Evolutionary conservation across 2,329 filamentous ascomycete species (phyloP).

Genomic region (Botryosphaeria dothidea): DNA sequence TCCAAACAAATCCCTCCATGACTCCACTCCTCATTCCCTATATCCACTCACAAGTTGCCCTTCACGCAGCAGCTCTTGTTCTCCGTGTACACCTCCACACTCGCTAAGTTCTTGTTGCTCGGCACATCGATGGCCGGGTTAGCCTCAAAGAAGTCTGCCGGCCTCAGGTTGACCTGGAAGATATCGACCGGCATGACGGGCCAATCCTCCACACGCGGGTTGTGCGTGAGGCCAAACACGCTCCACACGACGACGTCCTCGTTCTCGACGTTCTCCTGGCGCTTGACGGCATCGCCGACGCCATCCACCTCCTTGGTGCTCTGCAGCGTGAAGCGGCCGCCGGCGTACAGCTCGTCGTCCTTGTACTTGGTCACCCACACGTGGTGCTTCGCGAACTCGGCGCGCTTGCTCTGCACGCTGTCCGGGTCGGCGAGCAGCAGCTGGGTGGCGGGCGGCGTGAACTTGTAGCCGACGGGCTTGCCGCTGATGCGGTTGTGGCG

Average conservation of each 20-base stretch:
- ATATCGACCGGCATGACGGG: constrained; percentile 50
- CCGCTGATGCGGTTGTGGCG: constrained; percentile 48
- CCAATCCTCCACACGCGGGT: constrained; percentile 44
- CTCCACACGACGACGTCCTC: constrained; percentile 54
- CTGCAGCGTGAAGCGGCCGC: constrained; percentile 50
- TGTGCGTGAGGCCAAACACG: constrained; percentile 54
- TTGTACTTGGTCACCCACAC: constrained; percentile 57
- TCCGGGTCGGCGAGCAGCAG: constrained; percentile 50
- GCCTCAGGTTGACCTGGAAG: constrained; percentile 49
- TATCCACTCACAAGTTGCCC: background rate
- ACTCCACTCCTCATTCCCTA: background rate
- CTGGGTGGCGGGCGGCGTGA: constrained; percentile 50
- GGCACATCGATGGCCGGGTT: constrained; percentile 58
- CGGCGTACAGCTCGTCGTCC: constrained; percentile 54
- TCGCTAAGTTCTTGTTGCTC: constrained; percentile 17
- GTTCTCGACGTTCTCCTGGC: constrained; percentile 45
- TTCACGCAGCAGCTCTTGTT: constrained; percentile 10
- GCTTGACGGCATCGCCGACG: constrained; percentile 45
- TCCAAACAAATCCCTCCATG: background rate
- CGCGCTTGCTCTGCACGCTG: constrained; percentile 48
- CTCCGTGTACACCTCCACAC: constrained; percentile 14
- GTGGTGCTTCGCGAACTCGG: constrained; percentile 52
- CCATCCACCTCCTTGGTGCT: constrained; percentile 45
- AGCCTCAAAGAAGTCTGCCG: constrained; percentile 55
- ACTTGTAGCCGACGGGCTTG: constrained; percentile 50